These are phyloP conservation scores for Saturnispora gosingensis DNA, from an alignment of 805 yeast genomes.

Conservation along the genomic window DNA sequence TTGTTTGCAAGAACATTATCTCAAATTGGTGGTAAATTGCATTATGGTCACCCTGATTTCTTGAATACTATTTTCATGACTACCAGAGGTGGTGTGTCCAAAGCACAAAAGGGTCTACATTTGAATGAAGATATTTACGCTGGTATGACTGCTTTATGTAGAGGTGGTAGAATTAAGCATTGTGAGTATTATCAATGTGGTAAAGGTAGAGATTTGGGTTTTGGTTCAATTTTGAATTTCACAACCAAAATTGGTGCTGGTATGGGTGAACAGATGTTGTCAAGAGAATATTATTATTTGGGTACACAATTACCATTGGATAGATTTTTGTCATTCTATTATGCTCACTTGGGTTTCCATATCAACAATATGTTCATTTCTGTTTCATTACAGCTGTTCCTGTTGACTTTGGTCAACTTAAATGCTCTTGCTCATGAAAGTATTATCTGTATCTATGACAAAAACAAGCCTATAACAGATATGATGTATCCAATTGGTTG, in stretches of 20 bases:
- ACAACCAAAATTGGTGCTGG: slow-evolving; percentile 88
- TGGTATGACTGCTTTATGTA: slow-evolving; percentile 72
- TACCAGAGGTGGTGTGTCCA: slow-evolving; percentile 82
- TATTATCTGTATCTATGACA: slow-evolving; percentile 58
- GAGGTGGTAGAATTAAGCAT: slow-evolving; percentile 85
- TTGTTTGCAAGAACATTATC: slow-evolving; percentile 75
- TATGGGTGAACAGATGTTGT: slow-evolving; percentile 85
- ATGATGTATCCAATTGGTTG: slow-evolving; percentile 59
- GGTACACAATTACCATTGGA: slow-evolving; percentile 76
- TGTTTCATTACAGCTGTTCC: slow-evolving; percentile 62
- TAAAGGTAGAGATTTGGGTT: slow-evolving; percentile 84
- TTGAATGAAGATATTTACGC: slow-evolving; percentile 84
- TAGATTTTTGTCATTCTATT: slow-evolving; percentile 73
- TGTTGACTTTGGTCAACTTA: slow-evolving; percentile 61
- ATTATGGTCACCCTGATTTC: slow-evolving; percentile 87
- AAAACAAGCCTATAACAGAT: slow-evolving; percentile 51
- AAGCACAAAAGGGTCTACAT: slow-evolving; percentile 80
- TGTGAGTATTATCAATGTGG: slow-evolving; percentile 87
- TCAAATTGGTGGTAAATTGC: slow-evolving; percentile 78
- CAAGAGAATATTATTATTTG: slow-evolving; percentile 73
- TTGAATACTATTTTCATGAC: slow-evolving; percentile 67
- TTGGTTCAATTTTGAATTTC: slow-evolving; percentile 77
- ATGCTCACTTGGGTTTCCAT: slow-evolving; percentile 85
- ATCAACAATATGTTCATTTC: slow-evolving; percentile 72
- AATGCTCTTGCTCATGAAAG: slow-evolving; percentile 68